Evolutionary conservation across 495 filamentous ascomycete species (phyloP).

Genomic region (Xylaria palmicola): DNA sequence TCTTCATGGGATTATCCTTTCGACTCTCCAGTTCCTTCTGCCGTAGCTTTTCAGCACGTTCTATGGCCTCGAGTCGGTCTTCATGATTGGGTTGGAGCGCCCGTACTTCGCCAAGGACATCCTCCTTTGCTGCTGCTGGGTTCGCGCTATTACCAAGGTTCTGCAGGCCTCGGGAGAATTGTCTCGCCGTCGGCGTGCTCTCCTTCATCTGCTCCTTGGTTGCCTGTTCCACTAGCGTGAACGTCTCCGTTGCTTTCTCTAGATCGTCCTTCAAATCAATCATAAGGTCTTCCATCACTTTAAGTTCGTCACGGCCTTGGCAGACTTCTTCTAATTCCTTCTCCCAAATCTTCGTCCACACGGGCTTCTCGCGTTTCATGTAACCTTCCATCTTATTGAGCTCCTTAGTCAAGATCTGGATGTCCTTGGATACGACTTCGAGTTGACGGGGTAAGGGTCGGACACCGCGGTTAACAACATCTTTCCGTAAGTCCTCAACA

Average conservation of each 20-base stretch:
- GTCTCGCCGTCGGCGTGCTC: constrained; percentile 53
- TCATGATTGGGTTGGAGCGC: constrained; percentile 96
- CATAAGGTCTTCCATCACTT: constrained; percentile 89
- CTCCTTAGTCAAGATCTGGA: constrained; percentile 74
- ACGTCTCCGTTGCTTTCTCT: constrained; percentile 88
- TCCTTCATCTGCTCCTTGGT: constrained; percentile 92
- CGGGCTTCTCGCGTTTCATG: constrained; percentile 83
- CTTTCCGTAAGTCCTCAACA: constrained; percentile 95
- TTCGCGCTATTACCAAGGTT: constrained; percentile 65
- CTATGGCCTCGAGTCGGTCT: constrained; percentile 87
- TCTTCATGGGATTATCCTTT: constrained; percentile 75
- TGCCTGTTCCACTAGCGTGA: constrained; percentile 91
- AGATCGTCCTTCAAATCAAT: constrained; percentile 91
- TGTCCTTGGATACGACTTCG: constrained; percentile 82
- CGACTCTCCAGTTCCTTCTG: constrained; percentile 84
- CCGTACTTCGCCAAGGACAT: constrained; percentile 87
- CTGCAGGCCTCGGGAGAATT: constrained; percentile 57
- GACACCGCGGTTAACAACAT: constrained; percentile 90
- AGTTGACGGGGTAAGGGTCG: constrained; percentile 89
- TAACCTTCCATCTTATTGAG: constrained; percentile 95
- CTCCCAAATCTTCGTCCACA: constrained; percentile 99
- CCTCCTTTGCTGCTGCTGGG: constrained; percentile 80
- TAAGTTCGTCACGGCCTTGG: constrained; percentile 89
- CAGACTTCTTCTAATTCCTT: constrained; percentile 91
- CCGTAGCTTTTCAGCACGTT: constrained; percentile 84